Conservation (phyloP, 768 basidiomycete genomes). For the Psilocybe tampanensis region DNA sequence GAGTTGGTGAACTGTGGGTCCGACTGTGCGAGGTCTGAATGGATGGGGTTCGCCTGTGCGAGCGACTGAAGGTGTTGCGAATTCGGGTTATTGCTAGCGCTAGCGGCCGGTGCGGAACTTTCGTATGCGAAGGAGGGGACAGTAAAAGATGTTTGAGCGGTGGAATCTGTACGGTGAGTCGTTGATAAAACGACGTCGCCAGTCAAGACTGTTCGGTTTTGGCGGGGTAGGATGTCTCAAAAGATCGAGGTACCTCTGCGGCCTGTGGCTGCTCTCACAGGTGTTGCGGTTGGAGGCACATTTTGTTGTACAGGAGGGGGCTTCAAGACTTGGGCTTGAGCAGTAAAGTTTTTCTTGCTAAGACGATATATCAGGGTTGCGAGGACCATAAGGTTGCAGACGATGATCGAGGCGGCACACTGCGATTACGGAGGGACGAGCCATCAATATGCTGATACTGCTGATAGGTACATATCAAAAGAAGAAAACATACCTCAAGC, state of each 20-base stretch:
- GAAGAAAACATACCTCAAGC: slow-evolving; percentile 16
- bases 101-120: too few relatives aligned
- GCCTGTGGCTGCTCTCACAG: background rate
- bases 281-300: background rate
- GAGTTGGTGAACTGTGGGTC: too few relatives aligned
- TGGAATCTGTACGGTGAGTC: too few relatives aligned
- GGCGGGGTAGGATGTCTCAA: background rate
- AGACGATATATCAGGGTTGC: background rate
- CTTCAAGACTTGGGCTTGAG: background rate
- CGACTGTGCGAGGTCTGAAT: too few relatives aligned
- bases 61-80: too few relatives aligned
- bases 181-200: too few relatives aligned
- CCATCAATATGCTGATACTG: too few relatives aligned
- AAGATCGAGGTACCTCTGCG: background rate
- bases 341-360: background rate
- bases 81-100: too few relatives aligned
- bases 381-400: slow-evolving; percentile 27
- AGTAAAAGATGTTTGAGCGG: too few relatives aligned
- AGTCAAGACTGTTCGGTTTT: background rate
- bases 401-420: slow-evolving; percentile 20
- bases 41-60: too few relatives aligned
- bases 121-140: too few relatives aligned
- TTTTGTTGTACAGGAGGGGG: background rate
- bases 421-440: background rate
- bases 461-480: too few relatives aligned